phyloP scores from a whole-genome alignment of 176 grass and related monocot genomes.

The Avena atlantica region DNA sequence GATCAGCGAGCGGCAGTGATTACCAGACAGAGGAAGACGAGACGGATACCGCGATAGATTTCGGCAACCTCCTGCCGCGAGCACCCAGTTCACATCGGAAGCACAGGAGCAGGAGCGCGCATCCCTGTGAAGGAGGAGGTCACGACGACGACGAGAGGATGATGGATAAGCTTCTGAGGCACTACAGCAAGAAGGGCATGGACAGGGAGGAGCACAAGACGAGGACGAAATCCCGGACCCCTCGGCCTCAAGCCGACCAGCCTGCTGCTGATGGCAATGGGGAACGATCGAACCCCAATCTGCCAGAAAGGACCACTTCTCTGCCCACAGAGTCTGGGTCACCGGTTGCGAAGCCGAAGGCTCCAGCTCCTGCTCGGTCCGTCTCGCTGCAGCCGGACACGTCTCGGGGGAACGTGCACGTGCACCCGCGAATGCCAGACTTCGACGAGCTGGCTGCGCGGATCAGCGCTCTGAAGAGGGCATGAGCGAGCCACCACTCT shows the following conservation, averaged over 20 bases:
- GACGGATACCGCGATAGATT: conserved; percentile 59
- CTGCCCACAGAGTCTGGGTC: conserved; percentile 42
- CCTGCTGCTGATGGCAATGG: conserved; percentile 12
- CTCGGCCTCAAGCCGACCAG: conserved; percentile 26
- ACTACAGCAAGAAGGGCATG: conserved; percentile 80
- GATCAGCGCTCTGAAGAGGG: conserved; percentile 56
- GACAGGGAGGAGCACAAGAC: conserved; percentile 47
- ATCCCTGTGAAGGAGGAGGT: conserved; percentile 41
- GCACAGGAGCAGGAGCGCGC: conserved; percentile 51
- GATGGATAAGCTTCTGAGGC: conserved; percentile 81
- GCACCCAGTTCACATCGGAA: conserved; percentile 49
- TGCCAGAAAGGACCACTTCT: conserved; percentile 47
- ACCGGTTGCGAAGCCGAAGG: not conserved
- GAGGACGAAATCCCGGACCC: conserved; percentile 38
- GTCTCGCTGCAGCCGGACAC: conserved; percentile 56
- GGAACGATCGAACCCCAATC: not conserved
- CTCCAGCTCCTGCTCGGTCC: conserved; percentile 35
- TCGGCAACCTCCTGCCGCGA: conserved; percentile 66
- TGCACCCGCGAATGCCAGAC: conserved; percentile 58
- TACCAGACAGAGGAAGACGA: conserved; percentile 60
- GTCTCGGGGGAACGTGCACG: too few species aligned
- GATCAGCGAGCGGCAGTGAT: conserved; percentile 43
- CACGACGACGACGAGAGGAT: conserved; percentile 70
- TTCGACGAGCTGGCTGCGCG: conserved; percentile 66
- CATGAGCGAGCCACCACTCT: conserved; percentile 10